Evolutionary conservation across 2,329 filamentous ascomycete genomes (phyloP).

Genomic region (Microsporum audouinii): DNA sequence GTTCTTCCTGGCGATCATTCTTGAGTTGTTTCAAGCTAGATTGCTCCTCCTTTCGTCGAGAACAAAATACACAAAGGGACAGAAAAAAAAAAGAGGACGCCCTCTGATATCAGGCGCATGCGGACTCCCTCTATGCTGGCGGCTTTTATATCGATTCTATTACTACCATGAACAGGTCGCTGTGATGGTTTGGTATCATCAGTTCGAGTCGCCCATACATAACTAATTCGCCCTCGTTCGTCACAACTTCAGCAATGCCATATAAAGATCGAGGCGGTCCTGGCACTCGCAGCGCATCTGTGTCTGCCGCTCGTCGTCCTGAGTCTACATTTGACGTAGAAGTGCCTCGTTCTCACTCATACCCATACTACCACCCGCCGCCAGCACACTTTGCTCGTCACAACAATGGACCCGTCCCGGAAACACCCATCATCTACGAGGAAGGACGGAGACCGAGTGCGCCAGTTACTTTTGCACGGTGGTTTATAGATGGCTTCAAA

Average conservation of each 20-base stretch:
- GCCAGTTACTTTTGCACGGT: constrained; percentile 11
- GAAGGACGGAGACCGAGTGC: constrained; percentile 1
- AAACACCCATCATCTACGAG: neutral
- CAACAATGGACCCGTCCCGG: neutral
- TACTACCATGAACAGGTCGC: neutral
- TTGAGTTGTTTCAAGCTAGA: neutral
- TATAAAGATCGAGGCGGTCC: neutral
- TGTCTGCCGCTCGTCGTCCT: neutral
- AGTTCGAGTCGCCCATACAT: neutral
- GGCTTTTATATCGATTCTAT: neutral
- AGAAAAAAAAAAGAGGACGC: no score
- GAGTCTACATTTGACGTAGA: neutral
- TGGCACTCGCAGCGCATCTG: neutral
- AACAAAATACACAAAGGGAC: no score
- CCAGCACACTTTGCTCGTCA: neutral
- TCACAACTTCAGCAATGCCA: neutral
- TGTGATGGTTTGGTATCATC: neutral
- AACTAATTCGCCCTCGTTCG: neutral
- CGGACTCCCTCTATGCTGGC: neutral
- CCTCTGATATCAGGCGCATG: neutral
- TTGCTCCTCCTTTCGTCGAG: no score
- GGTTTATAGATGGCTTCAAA: constrained; percentile 22
- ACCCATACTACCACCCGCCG: neutral
- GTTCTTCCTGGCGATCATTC: neutral
- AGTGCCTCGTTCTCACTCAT: neutral